Conservation (phyloP, 306 rosid genomes). For the Canavalia ensiformis region DNA sequence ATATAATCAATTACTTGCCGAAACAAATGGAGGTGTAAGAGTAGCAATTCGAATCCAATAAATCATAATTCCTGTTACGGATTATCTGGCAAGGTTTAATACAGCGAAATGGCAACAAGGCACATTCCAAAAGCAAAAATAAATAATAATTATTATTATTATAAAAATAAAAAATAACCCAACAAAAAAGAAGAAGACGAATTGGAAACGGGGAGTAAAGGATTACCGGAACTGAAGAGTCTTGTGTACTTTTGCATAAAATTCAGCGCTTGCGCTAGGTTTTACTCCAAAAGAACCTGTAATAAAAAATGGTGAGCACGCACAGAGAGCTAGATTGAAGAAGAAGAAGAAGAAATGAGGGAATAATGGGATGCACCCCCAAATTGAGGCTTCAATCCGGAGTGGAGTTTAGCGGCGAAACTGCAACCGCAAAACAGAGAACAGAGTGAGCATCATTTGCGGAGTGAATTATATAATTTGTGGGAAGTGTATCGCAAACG, state of each 20-base stretch:
- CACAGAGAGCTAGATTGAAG: neutral
- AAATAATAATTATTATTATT: too few relatives aligned
- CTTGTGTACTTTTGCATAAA: slow-evolving; percentile 75
- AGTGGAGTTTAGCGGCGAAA: slow-evolving; percentile 66
- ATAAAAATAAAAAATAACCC: neutral
- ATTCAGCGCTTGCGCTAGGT: slow-evolving; percentile 71
- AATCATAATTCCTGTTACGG: neutral
- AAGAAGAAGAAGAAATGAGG: slow-evolving; percentile 7
- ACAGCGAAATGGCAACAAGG: neutral
- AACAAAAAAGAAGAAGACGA: slow-evolving; percentile 1
- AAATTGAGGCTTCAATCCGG: slow-evolving; percentile 86
- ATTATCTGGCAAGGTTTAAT: slow-evolving; percentile 24
- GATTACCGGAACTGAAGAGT: slow-evolving; percentile 72
- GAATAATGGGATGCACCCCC: slow-evolving; percentile 49
- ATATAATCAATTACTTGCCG: slow-evolving; percentile 19
- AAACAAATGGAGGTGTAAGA: neutral
- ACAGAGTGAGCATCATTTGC: slow-evolving; percentile 7
- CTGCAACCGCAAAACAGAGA: slow-evolving; percentile 49
- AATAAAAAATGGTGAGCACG: slow-evolving; percentile 26
- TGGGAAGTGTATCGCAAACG: neutral
- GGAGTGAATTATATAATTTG: neutral
- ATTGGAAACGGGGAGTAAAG: slow-evolving; percentile 2
- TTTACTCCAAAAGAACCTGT: slow-evolving; percentile 69
- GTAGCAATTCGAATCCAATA: slow-evolving; percentile 11
- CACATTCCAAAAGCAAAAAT: neutral